Evolutionary conservation across 441 rosid species (phyloP).

Genomic region (Biscutella laevigata): DNA sequence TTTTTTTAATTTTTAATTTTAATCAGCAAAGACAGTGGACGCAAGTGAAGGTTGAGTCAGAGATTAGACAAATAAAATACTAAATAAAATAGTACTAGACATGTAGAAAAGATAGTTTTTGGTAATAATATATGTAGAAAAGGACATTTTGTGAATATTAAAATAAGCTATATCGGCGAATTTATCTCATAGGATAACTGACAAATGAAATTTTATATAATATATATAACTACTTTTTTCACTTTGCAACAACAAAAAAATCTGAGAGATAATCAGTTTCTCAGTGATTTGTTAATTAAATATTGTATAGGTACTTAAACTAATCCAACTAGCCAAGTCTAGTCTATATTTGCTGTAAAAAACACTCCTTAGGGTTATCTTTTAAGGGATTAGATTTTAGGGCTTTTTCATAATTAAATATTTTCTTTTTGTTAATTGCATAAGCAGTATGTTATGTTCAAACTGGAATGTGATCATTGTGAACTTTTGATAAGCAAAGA

Average conservation of each 20-base stretch:
- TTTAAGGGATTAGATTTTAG: too few species aligned
- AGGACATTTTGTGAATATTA: slow-evolving; percentile 6
- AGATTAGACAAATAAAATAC: slow-evolving; percentile 3
- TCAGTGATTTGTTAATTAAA: slow-evolving; percentile 17
- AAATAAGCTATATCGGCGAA: slow-evolving; percentile 25
- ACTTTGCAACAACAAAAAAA: slow-evolving; percentile 6
- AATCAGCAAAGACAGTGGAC: not conserved
- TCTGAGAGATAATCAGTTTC: slow-evolving; percentile 14
- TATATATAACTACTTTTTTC: slow-evolving; percentile 5
- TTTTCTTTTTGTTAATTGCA: too few species aligned
- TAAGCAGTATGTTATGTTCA: too few species aligned
- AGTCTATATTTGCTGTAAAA: not conserved
- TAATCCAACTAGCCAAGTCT: slow-evolving; percentile 11
- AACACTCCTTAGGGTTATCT: too few species aligned
- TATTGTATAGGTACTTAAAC: slow-evolving; percentile 18
- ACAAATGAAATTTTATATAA: slow-evolving; percentile 21
- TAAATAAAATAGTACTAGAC: not conserved
- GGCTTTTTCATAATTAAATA: too few species aligned
- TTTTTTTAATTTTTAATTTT: too few species aligned
- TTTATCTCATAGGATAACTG: slow-evolving; percentile 22
- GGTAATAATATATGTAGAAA: too few species aligned
- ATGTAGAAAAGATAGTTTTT: slow-evolving; percentile 6
- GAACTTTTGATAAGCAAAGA: too few species aligned
- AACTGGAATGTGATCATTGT: too few species aligned
- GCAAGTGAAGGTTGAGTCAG: slow-evolving; percentile 7